Conservation (phyloP, 2,329 filamentous ascomycete genomes). For the Fonsecaea pedrosoi region DNA sequence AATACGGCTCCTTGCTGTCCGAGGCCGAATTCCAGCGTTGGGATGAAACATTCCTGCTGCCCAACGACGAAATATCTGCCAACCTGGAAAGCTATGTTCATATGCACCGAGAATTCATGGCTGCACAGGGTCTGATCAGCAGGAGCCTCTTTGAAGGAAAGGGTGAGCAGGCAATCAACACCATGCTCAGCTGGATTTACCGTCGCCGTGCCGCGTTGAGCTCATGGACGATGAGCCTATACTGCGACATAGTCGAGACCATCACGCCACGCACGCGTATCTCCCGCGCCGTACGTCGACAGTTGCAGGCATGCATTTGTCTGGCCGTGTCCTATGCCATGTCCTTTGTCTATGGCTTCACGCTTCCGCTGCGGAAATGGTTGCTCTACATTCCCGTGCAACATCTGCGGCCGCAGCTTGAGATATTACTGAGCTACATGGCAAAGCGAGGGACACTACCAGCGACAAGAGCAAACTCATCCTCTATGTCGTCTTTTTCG, state of each 20-base stretch:
- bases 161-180: not conserved
- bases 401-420: conserved; percentile 24
- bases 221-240: conserved; percentile 24
- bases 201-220: conserved; percentile 12
- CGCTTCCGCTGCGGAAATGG: conserved; percentile 13
- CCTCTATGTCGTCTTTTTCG: not conserved
- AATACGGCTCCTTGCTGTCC: conserved; percentile 4
- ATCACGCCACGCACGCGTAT: conserved; percentile 17
- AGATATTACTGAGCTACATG: conserved; percentile 22
- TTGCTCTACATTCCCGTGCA: conserved; percentile 23
- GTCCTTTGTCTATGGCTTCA: conserved; percentile 21
- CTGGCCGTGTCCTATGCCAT: conserved; percentile 19
- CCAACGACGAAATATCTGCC: conserved; percentile 22
- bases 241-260: conserved; percentile 18
- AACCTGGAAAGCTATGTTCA: conserved; percentile 12
- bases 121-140: conserved; percentile 7
- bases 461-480: not conserved
- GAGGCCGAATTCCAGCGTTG: conserved; percentile 11
- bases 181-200: conserved; percentile 20
- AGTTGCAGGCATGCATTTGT: conserved; percentile 24
- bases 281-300: conserved; percentile 17
- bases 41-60: conserved; percentile 26
- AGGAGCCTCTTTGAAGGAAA: conserved; percentile 2
- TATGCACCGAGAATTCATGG: conserved; percentile 25
- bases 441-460: conserved; percentile 13